phyloP scores from a whole-genome alignment of 2,329 filamentous ascomycete genomes.

The Claviceps purpurea region DNA sequence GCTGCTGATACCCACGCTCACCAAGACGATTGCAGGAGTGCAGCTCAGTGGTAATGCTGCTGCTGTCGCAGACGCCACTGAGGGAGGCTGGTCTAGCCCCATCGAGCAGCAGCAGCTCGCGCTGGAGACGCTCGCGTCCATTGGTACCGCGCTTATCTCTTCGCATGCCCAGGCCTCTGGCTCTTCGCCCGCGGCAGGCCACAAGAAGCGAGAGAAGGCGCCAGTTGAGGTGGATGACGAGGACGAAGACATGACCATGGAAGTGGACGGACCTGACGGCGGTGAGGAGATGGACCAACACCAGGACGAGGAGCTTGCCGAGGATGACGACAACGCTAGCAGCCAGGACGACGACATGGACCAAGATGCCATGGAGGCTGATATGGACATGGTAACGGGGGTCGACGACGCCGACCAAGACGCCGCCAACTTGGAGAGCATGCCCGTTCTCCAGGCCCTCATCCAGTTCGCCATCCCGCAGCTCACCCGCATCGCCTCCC shows the following conservation, averaged over 20 bases:
- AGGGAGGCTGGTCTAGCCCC: constrained; percentile 25
- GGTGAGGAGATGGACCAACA: constrained; percentile 18
- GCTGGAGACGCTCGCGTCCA: constrained; percentile 50
- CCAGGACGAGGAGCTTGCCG: constrained; percentile 22
- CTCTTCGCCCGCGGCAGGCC: constrained; percentile 1
- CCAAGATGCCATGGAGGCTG: constrained; percentile 43
- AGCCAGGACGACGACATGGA: constrained; percentile 40
- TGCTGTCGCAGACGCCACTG: constrained; percentile 16
- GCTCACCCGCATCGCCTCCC: constrained; percentile 32
- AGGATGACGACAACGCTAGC: constrained; percentile 22
- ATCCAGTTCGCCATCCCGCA: constrained; percentile 24
- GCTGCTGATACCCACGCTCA: constrained; percentile 22
- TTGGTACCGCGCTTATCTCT: constrained; percentile 45
- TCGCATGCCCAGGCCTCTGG: constrained; percentile 25
- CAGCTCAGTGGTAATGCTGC: constrained; percentile 14
- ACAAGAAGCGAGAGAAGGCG: constrained; percentile 18
- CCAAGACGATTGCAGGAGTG: constrained; percentile 17
- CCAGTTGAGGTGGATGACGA: constrained; percentile 26
- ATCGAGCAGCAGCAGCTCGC: constrained; percentile 38
- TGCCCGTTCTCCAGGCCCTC: constrained; percentile 37
- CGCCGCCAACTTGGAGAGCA: constrained; percentile 29
- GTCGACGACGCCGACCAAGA: constrained; percentile 27
- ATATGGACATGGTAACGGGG: constrained; percentile 52
- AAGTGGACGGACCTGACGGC: constrained; percentile 22
- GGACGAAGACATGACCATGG: constrained; percentile 25